Conservation (phyloP, 2,329 filamentous ascomycete genomes). For the Alternaria gansuensis region DNA sequence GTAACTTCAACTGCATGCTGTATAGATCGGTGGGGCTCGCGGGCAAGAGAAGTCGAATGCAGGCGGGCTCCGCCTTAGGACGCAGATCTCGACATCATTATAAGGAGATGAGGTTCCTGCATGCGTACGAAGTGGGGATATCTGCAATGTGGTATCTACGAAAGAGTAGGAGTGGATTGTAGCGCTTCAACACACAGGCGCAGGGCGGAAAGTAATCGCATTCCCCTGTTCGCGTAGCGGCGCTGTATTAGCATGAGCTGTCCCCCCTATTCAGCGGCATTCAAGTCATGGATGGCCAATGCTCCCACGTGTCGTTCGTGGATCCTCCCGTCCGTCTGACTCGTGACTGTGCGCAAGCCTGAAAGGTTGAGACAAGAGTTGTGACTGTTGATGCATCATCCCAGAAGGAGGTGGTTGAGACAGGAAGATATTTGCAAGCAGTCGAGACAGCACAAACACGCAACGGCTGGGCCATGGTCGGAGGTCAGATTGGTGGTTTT, state of each 20-base stretch:
- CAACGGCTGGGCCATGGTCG: slow-evolving; percentile 2
- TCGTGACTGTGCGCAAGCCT: slow-evolving; percentile 7
- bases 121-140: neutral
- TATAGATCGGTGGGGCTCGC: slow-evolving; percentile 15
- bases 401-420: neutral
- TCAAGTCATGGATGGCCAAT: slow-evolving; percentile 26
- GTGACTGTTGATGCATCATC: slow-evolving; percentile 17
- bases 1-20: slow-evolving; percentile 8
- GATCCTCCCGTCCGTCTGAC: slow-evolving; percentile 22
- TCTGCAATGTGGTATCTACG: neutral
- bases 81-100: slow-evolving; percentile 3
- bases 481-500: neutral
- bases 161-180: neutral
- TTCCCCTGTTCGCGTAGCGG: slow-evolving; percentile 4
- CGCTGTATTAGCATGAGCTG: neutral
- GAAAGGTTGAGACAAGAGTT: slow-evolving; percentile 4
- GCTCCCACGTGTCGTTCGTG: slow-evolving; percentile 31
- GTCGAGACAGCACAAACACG: slow-evolving; percentile 3
- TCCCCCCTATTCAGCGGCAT: slow-evolving; percentile 23
- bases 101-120: slow-evolving; percentile 2
- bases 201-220: neutral
- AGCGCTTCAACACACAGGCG: neutral
- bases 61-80: neutral
- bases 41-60: slow-evolving; percentile 5
- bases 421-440: neutral